Evolutionary conservation across 257 asterid genomes (phyloP), one percentile per base, ranked within the genome.

Genomic region (Nemophila menziesii): DNA sequence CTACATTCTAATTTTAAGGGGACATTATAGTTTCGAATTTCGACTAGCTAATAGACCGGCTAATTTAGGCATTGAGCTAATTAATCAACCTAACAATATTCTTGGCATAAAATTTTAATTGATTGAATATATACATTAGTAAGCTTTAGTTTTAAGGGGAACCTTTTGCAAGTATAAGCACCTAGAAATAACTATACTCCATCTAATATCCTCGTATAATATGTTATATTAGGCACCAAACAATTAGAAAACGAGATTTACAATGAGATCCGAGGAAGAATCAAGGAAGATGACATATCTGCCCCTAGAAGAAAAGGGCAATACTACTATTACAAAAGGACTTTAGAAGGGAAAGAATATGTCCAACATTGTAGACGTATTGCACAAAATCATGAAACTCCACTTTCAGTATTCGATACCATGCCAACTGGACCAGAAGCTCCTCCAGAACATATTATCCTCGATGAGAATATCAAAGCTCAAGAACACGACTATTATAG

Each of bases 291-390:
- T 65, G 97, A 84, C 49, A 71, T 80, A 51, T 67, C 93, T 14
- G 84, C 86, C 4, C 97, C 97, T 2, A 24, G 52, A 8, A 75
- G 82, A 14, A 66, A 66, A 44, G 93, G 95, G 42, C 45, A 72
- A 62, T 89, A 75, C 55, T 89, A 80, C 61, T 89, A 84, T 63
- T 89, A 89, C 67, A 55, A 36, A 53, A 77, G 93, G 70, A 84
- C 82, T 37, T 66, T 76, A 71, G 74, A 89, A 76, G 95, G 97
- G 16, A 84, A 89, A 64, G 92, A 89, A 66, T 89, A 89, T 60
- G 68, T 23, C 38, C 92, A 75, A 43, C 74, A 76, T 46, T 84
- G 93, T 61, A 79, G 97, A 17, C 73, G 95, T 40, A 78, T 26
- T 54, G 89, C 50, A 44, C 64, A 86, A 53, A 47, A 72, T 64